Base-by-base conservation (phyloP, 192 early-diverging fungal species). In the Backusella morwellensis region DNA sequence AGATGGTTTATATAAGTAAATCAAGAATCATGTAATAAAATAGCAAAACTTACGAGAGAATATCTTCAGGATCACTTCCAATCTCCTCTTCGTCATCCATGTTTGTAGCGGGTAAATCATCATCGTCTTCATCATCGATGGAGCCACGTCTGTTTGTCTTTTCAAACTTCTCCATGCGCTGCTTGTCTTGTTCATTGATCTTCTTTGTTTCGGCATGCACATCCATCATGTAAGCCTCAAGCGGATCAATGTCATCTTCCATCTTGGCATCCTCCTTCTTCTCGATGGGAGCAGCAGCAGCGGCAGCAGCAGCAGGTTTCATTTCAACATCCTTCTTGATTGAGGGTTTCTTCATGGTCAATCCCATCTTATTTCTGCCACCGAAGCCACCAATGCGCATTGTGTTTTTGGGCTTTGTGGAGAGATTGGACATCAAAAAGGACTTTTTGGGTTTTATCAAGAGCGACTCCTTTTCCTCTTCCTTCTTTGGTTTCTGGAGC, bases 201-300 rank as follows among this genome's bases (percentile, higher is more conserved):
- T 92, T 85, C 34, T 88, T 83, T n/a, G 92, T 89, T 68, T 95
- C 91, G 1, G 90, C 86, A 34, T 81, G 89, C 6, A 98, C 95
- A 80, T 90, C 90, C 29, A 89, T 87, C 97, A 98, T 98, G 78
- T 88, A 98, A 29, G 92, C 93, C 70, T 98, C 97, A 19, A 95
- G 73, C 6, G 93, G 87, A 66, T 95, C 94, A 6, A 85, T 78
- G 9, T 91, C 93, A 29, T 88, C 79, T 29, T 90, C 87, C 68
- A 88, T 83, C 1, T 72, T 59, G 12, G 44, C 67, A 29, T 86
- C 80, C 12, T 59, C 75, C 21, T 75, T 36, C 21, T 72, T 32
- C 35, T 66, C 59, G 36, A 32, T 0, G 0, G 32, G 32, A 68
- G 29, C 23, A 41, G 59, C 68, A 34, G 70, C 52, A 72, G 38